Conservation (phyloP, 371 early-diverging fungal species). For the Saksenaea oblongispora region DNA sequence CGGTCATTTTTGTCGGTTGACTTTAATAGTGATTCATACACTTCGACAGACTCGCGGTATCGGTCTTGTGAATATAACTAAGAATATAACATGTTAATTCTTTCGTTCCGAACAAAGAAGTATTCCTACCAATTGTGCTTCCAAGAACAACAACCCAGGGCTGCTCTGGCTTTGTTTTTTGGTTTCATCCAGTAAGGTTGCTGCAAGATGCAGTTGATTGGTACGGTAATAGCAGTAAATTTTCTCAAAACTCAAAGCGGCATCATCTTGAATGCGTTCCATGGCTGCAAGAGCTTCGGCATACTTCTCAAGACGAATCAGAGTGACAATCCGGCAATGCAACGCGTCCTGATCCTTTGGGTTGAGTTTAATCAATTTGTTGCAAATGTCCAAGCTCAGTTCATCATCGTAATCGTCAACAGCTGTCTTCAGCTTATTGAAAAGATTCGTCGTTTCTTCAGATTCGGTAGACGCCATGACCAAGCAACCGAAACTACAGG, state of each 20-base stretch:
- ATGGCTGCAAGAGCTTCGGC: conserved; percentile 61
- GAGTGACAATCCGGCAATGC: conserved; percentile 65
- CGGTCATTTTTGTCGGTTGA: conserved; percentile 37
- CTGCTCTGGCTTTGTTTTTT: conserved; percentile 28
- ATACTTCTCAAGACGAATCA: conserved; percentile 74
- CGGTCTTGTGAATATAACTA: conserved; percentile 53
- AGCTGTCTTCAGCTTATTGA: conserved; percentile 32
- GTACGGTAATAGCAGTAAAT: conserved; percentile 78
- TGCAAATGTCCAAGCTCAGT: conserved; percentile 32
- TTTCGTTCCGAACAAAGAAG: background rate
- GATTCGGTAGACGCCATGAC: conserved; percentile 27
- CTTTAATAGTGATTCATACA: conserved; percentile 52
- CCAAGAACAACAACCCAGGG: conserved; percentile 54
- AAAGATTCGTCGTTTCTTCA: conserved; percentile 31
- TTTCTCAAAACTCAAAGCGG: conserved; percentile 60
- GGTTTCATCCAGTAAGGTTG: conserved; percentile 46
- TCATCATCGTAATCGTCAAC: conserved; percentile 40
- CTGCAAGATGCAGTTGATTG: conserved; percentile 59
- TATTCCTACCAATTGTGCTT: conserved; percentile 68
- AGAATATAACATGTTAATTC: background rate
- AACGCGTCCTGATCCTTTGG: conserved; percentile 57
- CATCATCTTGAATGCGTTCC: conserved; percentile 40
- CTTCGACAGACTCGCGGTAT: conserved; percentile 39
- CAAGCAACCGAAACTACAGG: no score
- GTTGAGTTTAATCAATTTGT: conserved; percentile 48